phyloP scores from a whole-genome alignment of 495 filamentous ascomycete species.

The Hyaloscypha finlandica region DNA sequence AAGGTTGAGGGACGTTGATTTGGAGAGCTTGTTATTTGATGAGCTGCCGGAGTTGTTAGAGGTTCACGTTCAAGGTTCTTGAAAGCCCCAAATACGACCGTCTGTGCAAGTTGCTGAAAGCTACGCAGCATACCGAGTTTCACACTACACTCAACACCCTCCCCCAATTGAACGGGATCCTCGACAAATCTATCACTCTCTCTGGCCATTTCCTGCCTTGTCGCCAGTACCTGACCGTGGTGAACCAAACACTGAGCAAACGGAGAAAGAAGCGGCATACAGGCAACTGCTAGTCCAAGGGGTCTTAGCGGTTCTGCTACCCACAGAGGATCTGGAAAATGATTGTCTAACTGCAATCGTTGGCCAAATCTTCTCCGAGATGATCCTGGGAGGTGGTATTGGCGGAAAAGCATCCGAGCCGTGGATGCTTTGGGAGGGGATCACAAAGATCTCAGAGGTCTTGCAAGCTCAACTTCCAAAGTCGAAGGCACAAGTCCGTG shows the following conservation, averaged over 20 bases:
- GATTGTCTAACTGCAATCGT: conserved; percentile 78
- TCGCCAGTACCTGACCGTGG: conserved; percentile 67
- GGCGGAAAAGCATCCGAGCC: conserved; percentile 78
- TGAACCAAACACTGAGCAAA: conserved; percentile 56
- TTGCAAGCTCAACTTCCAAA: conserved; percentile 34
- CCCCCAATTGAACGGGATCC: conserved; percentile 58
- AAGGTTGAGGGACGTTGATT: conserved; percentile 76
- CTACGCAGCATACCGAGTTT: conserved; percentile 53
- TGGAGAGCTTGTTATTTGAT: conserved; percentile 82
- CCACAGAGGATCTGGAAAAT: conserved; percentile 90
- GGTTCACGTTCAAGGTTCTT: conserved; percentile 76
- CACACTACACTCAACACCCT: conserved; percentile 52
- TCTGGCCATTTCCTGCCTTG: conserved; percentile 77
- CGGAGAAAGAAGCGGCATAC: conserved; percentile 76
- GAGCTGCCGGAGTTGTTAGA: conserved; percentile 84
- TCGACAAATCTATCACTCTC: conserved; percentile 75
- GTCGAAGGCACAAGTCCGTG: conserved; percentile 31
- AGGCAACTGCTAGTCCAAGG: conserved; percentile 79
- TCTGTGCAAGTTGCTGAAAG: conserved; percentile 3
- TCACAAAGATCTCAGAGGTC: conserved; percentile 61
- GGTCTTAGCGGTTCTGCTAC: conserved; percentile 77
- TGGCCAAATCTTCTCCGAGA: conserved; percentile 80
- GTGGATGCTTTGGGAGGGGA: conserved; percentile 80
- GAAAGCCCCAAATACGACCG: neutral
- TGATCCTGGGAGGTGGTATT: conserved; percentile 78